phyloP scores from a whole-genome alignment of 2,329 filamentous ascomycete species.

The Cordyceps cicadae region DNA sequence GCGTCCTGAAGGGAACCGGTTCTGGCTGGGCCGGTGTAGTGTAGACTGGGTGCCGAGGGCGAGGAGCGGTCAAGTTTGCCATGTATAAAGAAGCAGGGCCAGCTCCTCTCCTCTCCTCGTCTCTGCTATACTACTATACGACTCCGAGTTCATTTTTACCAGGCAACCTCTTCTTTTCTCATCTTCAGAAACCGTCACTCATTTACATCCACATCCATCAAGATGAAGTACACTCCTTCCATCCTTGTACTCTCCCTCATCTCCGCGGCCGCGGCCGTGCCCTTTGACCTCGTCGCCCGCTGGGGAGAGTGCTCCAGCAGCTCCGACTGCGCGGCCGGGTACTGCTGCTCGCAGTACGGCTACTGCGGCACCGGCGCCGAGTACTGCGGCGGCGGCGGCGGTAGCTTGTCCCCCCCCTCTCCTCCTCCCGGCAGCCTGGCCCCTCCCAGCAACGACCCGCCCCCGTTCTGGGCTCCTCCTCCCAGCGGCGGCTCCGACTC shows the following conservation, averaged over 20 bases:
- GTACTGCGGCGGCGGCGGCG: slow-evolving; percentile 15
- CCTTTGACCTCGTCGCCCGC: slow-evolving; percentile 8
- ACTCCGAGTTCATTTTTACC: background rate
- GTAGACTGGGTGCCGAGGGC: background rate
- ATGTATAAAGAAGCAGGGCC: background rate
- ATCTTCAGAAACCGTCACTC: too few species aligned
- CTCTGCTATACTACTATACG: background rate
- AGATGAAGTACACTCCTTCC: slow-evolving; percentile 1
- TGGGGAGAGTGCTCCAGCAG: slow-evolving; percentile 15
- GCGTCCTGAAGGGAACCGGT: too few species aligned
- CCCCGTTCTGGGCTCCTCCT: too few species aligned
- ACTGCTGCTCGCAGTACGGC: slow-evolving; percentile 16
- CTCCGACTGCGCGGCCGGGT: slow-evolving; percentile 10
- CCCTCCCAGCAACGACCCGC: too few species aligned
- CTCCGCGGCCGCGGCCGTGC: background rate
- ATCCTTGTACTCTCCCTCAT: background rate
- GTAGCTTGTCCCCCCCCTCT: too few species aligned
- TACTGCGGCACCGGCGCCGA: slow-evolving; percentile 16
- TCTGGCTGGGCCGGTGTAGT: background rate
- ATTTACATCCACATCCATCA: background rate
- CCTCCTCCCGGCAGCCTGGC: too few species aligned
- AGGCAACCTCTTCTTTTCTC: background rate
- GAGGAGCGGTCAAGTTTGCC: background rate
- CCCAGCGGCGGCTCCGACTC: background rate
- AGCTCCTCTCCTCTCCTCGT: background rate